phyloP scores from a whole-genome alignment of 2,329 filamentous ascomycete genomes.

The Pyrenochaeta sp. region DNA sequence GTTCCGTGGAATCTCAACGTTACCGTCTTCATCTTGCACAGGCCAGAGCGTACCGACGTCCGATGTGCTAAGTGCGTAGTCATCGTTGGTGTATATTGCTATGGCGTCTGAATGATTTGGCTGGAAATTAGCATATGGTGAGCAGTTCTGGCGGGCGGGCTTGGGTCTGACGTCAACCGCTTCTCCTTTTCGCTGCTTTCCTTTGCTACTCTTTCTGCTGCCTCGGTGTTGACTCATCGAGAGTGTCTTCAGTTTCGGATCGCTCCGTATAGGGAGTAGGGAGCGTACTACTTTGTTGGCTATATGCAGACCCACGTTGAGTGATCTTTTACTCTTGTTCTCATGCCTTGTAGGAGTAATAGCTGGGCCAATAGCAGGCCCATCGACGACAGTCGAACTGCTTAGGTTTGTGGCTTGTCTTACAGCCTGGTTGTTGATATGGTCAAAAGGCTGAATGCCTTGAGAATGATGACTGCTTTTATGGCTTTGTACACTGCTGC shows the following conservation, averaged over 20 bases:
- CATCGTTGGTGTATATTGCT: not conserved
- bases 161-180: not conserved
- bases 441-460: too few relatives aligned
- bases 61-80: not conserved
- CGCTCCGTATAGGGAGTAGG: slow-evolving; percentile 20
- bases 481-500: not conserved
- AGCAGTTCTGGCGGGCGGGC: not conserved
- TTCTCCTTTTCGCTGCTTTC: not conserved
- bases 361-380: not conserved
- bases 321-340: not conserved
- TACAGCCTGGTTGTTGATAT: too few relatives aligned
- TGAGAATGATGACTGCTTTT: too few relatives aligned
- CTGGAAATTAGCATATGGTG: too few relatives aligned
- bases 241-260: slow-evolving; percentile 15
- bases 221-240: slow-evolving; percentile 3
- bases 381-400: not conserved
- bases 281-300: slow-evolving; percentile 17
- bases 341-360: not conserved
- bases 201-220: not conserved
- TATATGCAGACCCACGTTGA: slow-evolving; percentile 3
- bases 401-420: too few relatives aligned
- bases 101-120: too few relatives aligned
- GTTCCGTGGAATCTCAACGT: not conserved
- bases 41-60: not conserved
- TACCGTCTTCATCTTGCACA: not conserved